Evolutionary conservation across 2,329 filamentous ascomycete species (phyloP).

Genomic region (Periconia digitata): DNA sequence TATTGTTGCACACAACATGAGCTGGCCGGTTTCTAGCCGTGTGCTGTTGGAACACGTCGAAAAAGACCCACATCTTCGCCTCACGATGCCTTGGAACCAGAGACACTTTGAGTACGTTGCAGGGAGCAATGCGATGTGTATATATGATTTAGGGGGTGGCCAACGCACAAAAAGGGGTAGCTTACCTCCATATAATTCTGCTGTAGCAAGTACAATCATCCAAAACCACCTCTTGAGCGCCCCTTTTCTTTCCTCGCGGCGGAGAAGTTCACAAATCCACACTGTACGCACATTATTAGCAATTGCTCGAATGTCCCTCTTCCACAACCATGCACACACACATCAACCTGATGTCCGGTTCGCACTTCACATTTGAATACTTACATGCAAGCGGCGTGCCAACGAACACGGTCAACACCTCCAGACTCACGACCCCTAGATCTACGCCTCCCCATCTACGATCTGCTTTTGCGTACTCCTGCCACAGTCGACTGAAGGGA

Average conservation of each 20-base stretch:
- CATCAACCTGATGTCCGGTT: neutral
- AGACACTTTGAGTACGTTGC: neutral
- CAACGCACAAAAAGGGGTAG: slow-evolving; percentile 7
- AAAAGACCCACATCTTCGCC: slow-evolving; percentile 13
- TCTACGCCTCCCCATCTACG: slow-evolving; percentile 62
- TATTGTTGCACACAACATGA: no score
- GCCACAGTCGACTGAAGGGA: slow-evolving; percentile 60
- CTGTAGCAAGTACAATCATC: slow-evolving; percentile 61
- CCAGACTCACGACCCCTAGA: slow-evolving; percentile 59
- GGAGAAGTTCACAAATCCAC: slow-evolving; percentile 58
- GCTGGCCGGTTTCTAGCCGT: neutral
- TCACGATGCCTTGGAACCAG: slow-evolving; percentile 4
- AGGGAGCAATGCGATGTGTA: neutral
- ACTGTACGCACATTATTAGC: slow-evolving; percentile 19
- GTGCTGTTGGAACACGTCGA: slow-evolving; percentile 9
- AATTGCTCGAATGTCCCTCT: neutral
- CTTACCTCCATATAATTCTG: slow-evolving; percentile 62
- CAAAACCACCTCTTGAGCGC: slow-evolving; percentile 53
- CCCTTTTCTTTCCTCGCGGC: slow-evolving; percentile 41
- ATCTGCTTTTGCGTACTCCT: slow-evolving; percentile 68
- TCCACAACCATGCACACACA: neutral
- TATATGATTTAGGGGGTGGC: neutral
- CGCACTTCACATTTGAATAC: neutral
- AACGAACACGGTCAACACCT: slow-evolving; percentile 62
- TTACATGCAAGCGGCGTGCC: slow-evolving; percentile 57